phyloP scores from a whole-genome alignment of 805 yeast genomes.

The Cyberlindnera bimundalis region DNA sequence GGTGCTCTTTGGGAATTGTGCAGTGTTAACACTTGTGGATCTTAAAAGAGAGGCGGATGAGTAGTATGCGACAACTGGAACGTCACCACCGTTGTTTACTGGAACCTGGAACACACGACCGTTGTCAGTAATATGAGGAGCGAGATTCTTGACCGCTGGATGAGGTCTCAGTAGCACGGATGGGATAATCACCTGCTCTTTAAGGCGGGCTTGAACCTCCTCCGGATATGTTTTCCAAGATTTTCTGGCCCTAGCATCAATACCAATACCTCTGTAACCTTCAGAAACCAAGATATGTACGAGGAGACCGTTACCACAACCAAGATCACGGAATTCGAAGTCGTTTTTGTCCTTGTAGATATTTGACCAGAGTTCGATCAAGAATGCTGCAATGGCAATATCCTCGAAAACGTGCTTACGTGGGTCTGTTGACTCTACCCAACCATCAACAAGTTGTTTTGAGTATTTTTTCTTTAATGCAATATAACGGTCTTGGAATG shows the following conservation, averaged over 20 bases:
- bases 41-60: slow-evolving; percentile 40
- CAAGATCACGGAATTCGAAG: slow-evolving; percentile 81
- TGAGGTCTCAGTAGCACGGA: slow-evolving; percentile 65
- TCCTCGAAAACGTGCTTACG: slow-evolving; percentile 95
- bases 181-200: slow-evolving; percentile 85
- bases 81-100: slow-evolving; percentile 26
- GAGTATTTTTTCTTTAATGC: slow-evolving; percentile 81
- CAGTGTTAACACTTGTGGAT: slow-evolving; percentile 55
- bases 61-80: slow-evolving; percentile 51
- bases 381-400: slow-evolving; percentile 89
- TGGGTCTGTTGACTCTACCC: slow-evolving; percentile 96
- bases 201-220: slow-evolving; percentile 52
- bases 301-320: slow-evolving; percentile 92
- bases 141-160: slow-evolving; percentile 51
- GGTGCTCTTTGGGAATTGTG: slow-evolving; percentile 65
- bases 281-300: slow-evolving; percentile 73
- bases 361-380: slow-evolving; percentile 79
- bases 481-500: slow-evolving; percentile 81
- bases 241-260: slow-evolving; percentile 86
- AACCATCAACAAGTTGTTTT: slow-evolving; percentile 63
- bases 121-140: slow-evolving; percentile 56
- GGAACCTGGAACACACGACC: slow-evolving; percentile 56
- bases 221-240: slow-evolving; percentile 80
- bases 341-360: slow-evolving; percentile 38
- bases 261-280: slow-evolving; percentile 79